phyloP scores from a whole-genome alignment of 2,329 filamentous ascomycete genomes.

The Cordyceps cateniannulata region DNA sequence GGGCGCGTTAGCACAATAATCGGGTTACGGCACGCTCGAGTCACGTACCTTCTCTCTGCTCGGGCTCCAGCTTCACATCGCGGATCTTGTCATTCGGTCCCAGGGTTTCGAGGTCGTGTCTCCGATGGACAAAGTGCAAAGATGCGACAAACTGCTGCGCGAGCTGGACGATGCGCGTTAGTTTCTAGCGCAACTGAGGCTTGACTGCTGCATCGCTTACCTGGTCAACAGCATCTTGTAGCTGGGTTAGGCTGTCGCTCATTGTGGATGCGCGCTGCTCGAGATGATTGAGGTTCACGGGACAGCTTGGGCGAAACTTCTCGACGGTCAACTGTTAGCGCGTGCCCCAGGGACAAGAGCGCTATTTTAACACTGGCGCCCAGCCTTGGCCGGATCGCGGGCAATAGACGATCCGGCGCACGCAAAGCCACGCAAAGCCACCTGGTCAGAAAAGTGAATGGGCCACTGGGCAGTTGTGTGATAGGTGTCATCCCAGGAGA shows the following conservation, averaged over 20 bases:
- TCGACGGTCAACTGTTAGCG: background rate
- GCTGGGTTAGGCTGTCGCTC: constrained; percentile 72
- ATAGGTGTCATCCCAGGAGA: constrained; percentile 13
- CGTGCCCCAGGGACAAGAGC: background rate
- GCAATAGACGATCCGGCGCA: constrained; percentile 24
- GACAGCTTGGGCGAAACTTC: background rate
- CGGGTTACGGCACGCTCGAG: background rate
- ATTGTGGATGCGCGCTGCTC: constrained; percentile 36
- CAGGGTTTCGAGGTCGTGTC: constrained; percentile 60
- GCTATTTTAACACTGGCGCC: background rate
- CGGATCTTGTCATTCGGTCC: constrained; percentile 52
- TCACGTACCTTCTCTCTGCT: constrained; percentile 42
- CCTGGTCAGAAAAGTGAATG: constrained; percentile 25
- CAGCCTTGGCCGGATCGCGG: constrained; percentile 18
- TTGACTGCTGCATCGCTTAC: constrained; percentile 34
- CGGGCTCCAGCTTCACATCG: constrained; percentile 48
- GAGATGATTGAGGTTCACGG: background rate
- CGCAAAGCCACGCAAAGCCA: constrained; percentile 9
- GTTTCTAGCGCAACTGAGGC: background rate
- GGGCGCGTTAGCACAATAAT: constrained; percentile 2
- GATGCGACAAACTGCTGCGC: constrained; percentile 63
- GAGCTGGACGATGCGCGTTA: constrained; percentile 37
- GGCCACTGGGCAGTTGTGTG: constrained; percentile 23
- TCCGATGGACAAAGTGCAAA: constrained; percentile 59
- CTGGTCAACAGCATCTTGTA: constrained; percentile 81